Base-by-base conservation (phyloP, 2,329 filamentous ascomycete species). In the Diaporthe sp. region DNA sequence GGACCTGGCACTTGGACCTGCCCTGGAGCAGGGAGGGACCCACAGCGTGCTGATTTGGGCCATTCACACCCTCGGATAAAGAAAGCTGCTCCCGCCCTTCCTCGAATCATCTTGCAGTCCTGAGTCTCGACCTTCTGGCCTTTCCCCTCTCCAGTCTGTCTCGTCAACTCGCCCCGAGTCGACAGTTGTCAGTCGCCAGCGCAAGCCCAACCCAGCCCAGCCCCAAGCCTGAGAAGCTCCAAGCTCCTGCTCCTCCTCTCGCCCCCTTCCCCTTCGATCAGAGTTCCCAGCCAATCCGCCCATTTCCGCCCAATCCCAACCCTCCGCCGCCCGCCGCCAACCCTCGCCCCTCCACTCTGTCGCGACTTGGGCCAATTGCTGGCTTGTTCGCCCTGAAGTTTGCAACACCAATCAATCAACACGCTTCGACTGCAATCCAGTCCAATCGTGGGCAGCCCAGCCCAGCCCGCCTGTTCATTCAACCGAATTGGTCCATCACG, bases 71-170 rank as follows among this genome's bases (percentile, higher is more conserved):
- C 62, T 67, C 62, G 70, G 69, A 75, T 75, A 75, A 75, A 75
- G 74, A 73, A 75, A 72, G 58, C 28, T 31, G 70, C 65, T 72
- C 74, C 74, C 70, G 70, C 74, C 74, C 74, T 75, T 75, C 70
- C 74, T 75, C 74, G 74, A 75, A 75, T 75, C 74, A 75, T 73
- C 74, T 75, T 75, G 58, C 70, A 69, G 22, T 65, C 58, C 46
- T 59, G 59, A 42, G 39, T 34, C 25, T 69, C 69, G 59, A 67
- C 61, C 58, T 44, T 70, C 61, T 68, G 49, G 53, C 42, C 57
- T 39, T 73, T 44, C 74, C 37, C 44, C 31, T 67, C 42, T 39
- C 58, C 73, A 57, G 53, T 46, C 34, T 46, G 55, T 58, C 69
- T 57, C 37, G 5, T n/a, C 57, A 57, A n/a, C 49, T 58, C 62